phyloP scores from a whole-genome alignment of 805 yeast species.

The Cyberlindnera euphorbiiphila region DNA sequence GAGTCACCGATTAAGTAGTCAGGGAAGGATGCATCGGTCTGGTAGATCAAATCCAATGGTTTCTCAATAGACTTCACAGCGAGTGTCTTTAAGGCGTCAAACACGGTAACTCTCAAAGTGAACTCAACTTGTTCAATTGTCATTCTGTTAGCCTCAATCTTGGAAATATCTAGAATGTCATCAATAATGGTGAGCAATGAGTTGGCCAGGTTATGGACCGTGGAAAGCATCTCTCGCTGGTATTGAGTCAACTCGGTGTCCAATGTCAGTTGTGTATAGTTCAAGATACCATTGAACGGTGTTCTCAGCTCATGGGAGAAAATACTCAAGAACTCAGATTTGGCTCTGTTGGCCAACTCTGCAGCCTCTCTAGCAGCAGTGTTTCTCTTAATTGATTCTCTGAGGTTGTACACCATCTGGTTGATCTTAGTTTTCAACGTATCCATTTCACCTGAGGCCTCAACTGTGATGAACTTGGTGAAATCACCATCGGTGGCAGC shows the following conservation, averaged over 20 bases:
- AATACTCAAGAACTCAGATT: conserved; percentile 85
- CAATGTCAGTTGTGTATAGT: conserved; percentile 85
- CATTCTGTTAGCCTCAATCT: conserved; percentile 92
- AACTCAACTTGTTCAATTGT: conserved; percentile 88
- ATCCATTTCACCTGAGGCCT: conserved; percentile 88
- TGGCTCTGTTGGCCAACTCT: conserved; percentile 82
- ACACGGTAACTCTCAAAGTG: conserved; percentile 79
- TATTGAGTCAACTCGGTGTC: conserved; percentile 89
- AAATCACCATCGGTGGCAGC: conserved; percentile 95
- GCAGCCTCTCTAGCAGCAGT: conserved; percentile 95
- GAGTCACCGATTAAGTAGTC: conserved; percentile 87
- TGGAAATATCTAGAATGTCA: conserved; percentile 87
- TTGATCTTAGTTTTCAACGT: conserved; percentile 49
- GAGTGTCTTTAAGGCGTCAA: conserved; percentile 83
- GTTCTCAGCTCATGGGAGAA: conserved; percentile 88
- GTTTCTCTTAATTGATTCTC: conserved; percentile 87
- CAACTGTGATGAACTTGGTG: conserved; percentile 85
- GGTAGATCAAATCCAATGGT: conserved; percentile 73
- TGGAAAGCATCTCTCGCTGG: conserved; percentile 86
- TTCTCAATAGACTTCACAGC: conserved; percentile 90
- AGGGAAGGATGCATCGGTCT: conserved; percentile 83
- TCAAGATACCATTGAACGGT: conserved; percentile 90
- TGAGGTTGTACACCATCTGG: conserved; percentile 80
- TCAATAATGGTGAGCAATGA: conserved; percentile 83
- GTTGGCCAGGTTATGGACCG: conserved; percentile 84